Conservation (phyloP, 495 filamentous ascomycete genomes). For the Clavariopsis aquatica region DNA sequence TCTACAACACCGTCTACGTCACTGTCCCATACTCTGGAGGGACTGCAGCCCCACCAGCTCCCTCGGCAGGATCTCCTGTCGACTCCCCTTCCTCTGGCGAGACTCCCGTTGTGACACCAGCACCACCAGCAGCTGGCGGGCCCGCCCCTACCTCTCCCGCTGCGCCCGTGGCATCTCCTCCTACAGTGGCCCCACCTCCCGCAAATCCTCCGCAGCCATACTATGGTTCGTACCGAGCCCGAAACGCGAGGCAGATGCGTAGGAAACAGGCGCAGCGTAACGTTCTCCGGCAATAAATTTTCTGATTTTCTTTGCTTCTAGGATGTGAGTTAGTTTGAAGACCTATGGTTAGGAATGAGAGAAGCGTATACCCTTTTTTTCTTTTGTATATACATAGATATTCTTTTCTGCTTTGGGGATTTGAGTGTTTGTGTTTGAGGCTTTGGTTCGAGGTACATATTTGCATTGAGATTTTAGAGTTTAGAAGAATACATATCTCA, state of each 20-base stretch:
- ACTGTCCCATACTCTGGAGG: slow-evolving; percentile 15
- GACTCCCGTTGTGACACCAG: no score
- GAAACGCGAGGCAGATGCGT: background rate
- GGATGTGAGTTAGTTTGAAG: background rate
- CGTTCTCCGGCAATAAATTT: background rate
- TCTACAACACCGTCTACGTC: slow-evolving; percentile 13
- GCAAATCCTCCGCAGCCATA: background rate
- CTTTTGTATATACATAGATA: background rate
- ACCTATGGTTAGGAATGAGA: background rate
- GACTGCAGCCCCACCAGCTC: background rate
- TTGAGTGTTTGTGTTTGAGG: background rate
- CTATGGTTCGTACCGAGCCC: background rate
- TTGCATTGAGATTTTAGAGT: background rate
- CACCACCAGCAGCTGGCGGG: no score
- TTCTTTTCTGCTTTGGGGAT: background rate
- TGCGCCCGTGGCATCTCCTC: no score
- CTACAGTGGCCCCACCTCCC: background rate
- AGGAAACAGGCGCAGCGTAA: background rate
- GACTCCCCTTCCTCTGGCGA: background rate
- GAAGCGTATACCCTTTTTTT: background rate
- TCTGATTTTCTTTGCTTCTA: background rate
- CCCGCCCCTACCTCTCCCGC: no score
- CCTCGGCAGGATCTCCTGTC: background rate
- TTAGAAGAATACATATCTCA: background rate
- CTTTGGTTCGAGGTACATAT: background rate